Evolutionary conservation across 345 rosid genomes (phyloP).

Genomic region (Trapa incisa): DNA sequence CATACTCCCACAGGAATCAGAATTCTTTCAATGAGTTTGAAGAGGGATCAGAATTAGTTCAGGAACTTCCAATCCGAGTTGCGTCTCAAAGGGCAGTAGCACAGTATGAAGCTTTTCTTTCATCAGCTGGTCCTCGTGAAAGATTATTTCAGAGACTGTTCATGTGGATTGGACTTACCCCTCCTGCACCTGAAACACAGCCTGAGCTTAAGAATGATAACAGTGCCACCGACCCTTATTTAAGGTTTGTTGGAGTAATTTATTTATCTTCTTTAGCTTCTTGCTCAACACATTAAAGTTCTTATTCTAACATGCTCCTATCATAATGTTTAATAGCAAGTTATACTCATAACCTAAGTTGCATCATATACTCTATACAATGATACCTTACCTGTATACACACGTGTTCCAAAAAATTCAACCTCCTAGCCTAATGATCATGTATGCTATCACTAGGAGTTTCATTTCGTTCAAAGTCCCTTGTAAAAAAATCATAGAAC

Average conservation of each 20-base stretch:
- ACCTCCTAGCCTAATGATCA: too few species aligned
- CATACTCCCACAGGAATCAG: constrained; percentile 32
- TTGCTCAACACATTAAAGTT: not conserved
- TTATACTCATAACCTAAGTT: too few species aligned
- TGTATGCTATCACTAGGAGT: too few species aligned
- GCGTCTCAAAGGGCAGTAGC: constrained; percentile 92
- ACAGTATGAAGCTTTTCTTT: constrained; percentile 72
- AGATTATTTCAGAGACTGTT: constrained; percentile 69
- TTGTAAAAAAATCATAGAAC: too few species aligned
- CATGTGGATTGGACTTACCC: constrained; percentile 52
- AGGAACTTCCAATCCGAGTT: constrained; percentile 68
- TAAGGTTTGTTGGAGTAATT: constrained; percentile 38
- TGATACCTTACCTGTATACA: too few species aligned
- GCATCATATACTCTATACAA: too few species aligned
- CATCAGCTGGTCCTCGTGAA: constrained; percentile 82
- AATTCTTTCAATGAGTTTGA: constrained; percentile 26
- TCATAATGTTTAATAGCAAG: not conserved
- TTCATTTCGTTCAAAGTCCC: too few species aligned
- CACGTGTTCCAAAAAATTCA: too few species aligned
- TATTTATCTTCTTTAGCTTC: constrained; percentile 5
- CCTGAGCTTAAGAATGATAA: constrained; percentile 37
- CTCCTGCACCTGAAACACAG: constrained; percentile 50
- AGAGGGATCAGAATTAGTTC: constrained; percentile 37
- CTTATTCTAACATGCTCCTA: not conserved
- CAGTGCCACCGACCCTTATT: constrained; percentile 54